Evolutionary conservation across 2,329 filamentous ascomycete genomes (phyloP).

Genomic region (Chrysoporthe puriensis): DNA sequence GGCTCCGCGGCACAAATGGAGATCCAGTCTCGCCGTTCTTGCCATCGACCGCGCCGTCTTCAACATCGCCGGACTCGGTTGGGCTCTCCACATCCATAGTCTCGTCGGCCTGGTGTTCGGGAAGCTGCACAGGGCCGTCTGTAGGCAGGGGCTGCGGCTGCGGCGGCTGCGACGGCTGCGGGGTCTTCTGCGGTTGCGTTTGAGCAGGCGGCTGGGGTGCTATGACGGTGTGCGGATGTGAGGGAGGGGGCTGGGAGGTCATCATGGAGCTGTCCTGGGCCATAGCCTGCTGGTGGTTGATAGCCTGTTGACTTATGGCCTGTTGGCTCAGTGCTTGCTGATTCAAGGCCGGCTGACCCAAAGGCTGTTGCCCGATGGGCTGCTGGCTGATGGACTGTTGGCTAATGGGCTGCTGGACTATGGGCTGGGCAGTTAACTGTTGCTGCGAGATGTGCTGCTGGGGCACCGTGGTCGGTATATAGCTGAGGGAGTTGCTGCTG

Average conservation of each 20-base stretch:
- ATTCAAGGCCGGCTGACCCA: conserved; percentile 40
- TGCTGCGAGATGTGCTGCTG: conserved; percentile 37
- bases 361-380: conserved; percentile 29
- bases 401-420: not conserved
- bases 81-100: conserved; percentile 58
- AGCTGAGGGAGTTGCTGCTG: conserved; percentile 39
- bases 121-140: conserved; percentile 37
- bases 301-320: conserved; percentile 34
- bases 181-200: conserved; percentile 28
- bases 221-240: conserved; percentile 31
- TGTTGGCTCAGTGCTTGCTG: conserved; percentile 39
- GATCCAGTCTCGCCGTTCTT: conserved; percentile 52
- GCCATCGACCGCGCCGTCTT: conserved; percentile 48
- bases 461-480: conserved; percentile 41
- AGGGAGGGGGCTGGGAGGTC: conserved; percentile 43
- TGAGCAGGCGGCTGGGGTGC: conserved; percentile 30
- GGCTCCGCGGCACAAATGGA: conserved; percentile 56
- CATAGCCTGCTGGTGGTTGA: conserved; percentile 41
- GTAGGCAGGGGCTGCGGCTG: conserved; percentile 30
- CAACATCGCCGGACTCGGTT: conserved; percentile 49
- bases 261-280: conserved; percentile 46
- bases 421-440: conserved; percentile 17
- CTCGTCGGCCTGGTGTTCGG: conserved; percentile 49
- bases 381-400: conserved; percentile 29
- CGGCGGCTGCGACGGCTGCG: conserved; percentile 34